phyloP scores from a whole-genome alignment of 805 yeast genomes.

The Candida hispaniensis region DNA sequence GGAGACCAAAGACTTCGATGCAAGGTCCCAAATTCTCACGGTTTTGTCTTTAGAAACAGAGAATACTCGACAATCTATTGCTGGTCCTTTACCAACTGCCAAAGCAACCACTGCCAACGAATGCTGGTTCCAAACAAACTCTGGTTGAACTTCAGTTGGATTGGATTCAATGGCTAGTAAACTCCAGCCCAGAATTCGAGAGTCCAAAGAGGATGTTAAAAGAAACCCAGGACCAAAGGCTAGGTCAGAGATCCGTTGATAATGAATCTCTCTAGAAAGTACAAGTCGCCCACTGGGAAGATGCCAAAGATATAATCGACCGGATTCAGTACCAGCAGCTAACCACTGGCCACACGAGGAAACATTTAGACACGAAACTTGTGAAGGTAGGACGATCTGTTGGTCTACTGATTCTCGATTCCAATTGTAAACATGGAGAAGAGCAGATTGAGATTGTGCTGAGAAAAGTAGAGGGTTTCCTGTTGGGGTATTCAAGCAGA shows the following conservation, averaged over 20 bases:
- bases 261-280: constrained; percentile 70
- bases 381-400: constrained; percentile 76
- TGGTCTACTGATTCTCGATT: constrained; percentile 64
- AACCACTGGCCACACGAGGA: constrained; percentile 36
- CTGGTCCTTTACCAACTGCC: constrained; percentile 38
- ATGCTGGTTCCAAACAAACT: constrained; percentile 28
- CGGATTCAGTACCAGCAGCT: constrained; percentile 65
- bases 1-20: constrained; percentile 39
- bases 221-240: constrained; percentile 53
- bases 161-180: constrained; percentile 35
- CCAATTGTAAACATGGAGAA: constrained; percentile 60
- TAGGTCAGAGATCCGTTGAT: constrained; percentile 57
- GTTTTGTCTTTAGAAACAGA: constrained; percentile 69
- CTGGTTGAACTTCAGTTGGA: constrained; percentile 27
- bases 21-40: constrained; percentile 55
- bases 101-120: constrained; percentile 41
- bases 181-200: constrained; percentile 71
- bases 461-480: constrained; percentile 25
- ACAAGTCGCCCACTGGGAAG: constrained; percentile 63
- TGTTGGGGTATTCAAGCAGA: constrained; percentile 5
- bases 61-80: constrained; percentile 51
- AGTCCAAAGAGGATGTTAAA: constrained; percentile 70
- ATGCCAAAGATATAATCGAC: constrained; percentile 80
- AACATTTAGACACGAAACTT: constrained; percentile 45
- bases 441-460: constrained; percentile 60